A percentile compares a stretch with the other conserved stretches of the same genome.
These are phyloP conservation scores for Aspergillus latus DNA, from an alignment of 2,329 filamentous ascomycete species.

Conservation along the genomic window DNA sequence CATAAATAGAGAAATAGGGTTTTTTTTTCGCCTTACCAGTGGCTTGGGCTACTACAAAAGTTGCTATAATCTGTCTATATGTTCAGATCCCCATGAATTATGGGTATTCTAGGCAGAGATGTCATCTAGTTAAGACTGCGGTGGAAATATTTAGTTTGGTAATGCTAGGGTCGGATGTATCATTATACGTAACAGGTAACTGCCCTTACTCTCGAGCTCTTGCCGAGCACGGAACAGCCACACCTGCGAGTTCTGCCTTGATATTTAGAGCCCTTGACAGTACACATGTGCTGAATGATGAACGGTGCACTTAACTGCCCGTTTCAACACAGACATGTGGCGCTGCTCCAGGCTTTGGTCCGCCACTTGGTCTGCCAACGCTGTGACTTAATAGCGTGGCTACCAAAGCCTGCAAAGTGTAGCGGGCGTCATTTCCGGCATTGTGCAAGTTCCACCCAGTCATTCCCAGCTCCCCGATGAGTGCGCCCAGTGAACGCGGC, in stretches of 20 bases:
- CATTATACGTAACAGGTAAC: too few species aligned
- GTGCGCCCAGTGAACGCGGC: constrained; percentile 56
- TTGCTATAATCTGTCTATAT: too few species aligned
- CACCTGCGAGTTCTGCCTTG: not conserved
- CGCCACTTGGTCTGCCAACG: not conserved
- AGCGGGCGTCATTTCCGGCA: constrained; percentile 80
- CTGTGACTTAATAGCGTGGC: constrained; percentile 44
- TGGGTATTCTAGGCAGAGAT: too few species aligned
- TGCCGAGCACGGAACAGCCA: not conserved
- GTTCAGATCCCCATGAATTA: too few species aligned
- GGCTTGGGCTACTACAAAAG: not conserved
- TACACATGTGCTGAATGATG: not conserved
- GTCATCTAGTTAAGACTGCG: too few species aligned
- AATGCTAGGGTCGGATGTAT: too few species aligned
- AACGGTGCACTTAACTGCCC: not conserved
- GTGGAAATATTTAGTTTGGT: too few species aligned
- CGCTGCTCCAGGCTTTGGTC: not conserved
- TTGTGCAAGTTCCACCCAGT: constrained; percentile 72
- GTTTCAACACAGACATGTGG: not conserved
- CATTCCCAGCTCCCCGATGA: constrained; percentile 67
- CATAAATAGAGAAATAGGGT: not conserved
- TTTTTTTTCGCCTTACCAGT: not conserved
- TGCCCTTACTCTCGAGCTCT: too few species aligned
- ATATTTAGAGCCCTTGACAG: not conserved
- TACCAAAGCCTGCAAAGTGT: constrained; percentile 73